Percentiles rank a stretch among this genome's conserved stretches.
Evolutionary conservation across 2,329 filamentous ascomycete species (phyloP).

Genomic region (Talaromyces pinophilus): DNA sequence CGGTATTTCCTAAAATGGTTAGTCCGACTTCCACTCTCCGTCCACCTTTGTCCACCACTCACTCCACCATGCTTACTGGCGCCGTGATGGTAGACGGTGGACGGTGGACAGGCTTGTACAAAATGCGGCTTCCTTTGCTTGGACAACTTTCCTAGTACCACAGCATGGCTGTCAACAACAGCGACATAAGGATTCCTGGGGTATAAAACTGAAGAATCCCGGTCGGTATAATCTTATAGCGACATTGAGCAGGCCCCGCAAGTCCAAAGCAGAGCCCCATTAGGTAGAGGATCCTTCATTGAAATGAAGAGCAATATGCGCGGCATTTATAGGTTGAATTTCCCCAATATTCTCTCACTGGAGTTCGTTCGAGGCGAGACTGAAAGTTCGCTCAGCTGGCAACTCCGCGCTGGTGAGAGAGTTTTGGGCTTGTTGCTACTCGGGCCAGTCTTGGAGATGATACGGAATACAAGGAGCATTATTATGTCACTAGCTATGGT

Average conservation of each 20-base stretch:
- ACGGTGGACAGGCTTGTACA: not conserved
- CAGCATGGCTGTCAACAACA: too few relatives aligned
- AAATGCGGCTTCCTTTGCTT: not conserved
- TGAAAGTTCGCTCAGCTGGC: not conserved
- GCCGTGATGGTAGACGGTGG: not conserved
- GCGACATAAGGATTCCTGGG: too few relatives aligned
- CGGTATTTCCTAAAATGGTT: not conserved
- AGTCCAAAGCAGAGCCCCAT: not conserved
- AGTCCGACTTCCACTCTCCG: not conserved
- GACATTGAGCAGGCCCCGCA: not conserved
- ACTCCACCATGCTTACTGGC: too few relatives aligned
- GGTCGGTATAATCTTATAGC: not conserved
- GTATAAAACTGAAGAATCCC: too few relatives aligned
- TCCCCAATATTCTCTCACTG: not conserved
- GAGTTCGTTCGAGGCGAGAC: not conserved
- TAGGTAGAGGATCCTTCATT: not conserved
- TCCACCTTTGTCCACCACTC: too few relatives aligned
- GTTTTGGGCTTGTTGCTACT: not conserved
- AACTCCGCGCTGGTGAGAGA: not conserved
- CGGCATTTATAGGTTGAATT: not conserved
- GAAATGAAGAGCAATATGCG: not conserved
- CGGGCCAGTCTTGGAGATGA: not conserved
- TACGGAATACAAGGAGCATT: not conserved
- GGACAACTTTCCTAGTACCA: not conserved
- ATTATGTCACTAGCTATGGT: not conserved